phyloP scores from a whole-genome alignment of 495 filamentous ascomycete genomes.

The Pyrenopolyporus hunteri region DNA sequence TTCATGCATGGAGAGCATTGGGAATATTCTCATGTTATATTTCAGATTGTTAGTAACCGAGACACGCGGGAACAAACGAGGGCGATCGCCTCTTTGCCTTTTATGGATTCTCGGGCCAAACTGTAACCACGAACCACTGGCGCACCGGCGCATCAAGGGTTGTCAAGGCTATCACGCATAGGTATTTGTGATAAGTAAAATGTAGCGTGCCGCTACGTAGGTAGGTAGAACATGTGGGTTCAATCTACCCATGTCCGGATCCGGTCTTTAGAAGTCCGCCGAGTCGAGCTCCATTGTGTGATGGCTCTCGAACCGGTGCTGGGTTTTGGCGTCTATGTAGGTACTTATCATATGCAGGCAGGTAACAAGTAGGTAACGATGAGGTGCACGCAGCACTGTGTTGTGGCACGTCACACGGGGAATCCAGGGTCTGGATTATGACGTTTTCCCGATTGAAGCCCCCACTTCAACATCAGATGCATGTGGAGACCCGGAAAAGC shows the following conservation, averaged over 20 bases:
- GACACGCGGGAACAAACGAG: constrained; percentile 30
- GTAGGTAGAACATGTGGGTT: constrained; percentile 20
- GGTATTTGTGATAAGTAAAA: constrained; percentile 17
- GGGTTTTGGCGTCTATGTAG: too few relatives aligned
- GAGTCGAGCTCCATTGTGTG: constrained; percentile 23
- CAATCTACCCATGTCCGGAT: constrained; percentile 24
- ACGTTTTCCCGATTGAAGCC: constrained; percentile 37
- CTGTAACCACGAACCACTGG: constrained; percentile 4
- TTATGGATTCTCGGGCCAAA: constrained; percentile 14
- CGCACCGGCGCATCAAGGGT: too few relatives aligned
- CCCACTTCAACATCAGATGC: constrained; percentile 37
- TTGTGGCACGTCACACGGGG: constrained; percentile 38
- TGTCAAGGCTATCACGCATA: constrained; percentile 19
- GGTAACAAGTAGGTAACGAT: constrained; percentile 3
- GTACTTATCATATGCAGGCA: not conserved
- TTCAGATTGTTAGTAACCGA: constrained; percentile 28
- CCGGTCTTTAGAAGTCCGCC: constrained; percentile 11
- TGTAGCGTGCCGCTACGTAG: constrained; percentile 22
- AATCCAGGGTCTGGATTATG: constrained; percentile 38
- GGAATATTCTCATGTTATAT: constrained; percentile 13
- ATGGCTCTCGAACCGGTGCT: constrained; percentile 10
- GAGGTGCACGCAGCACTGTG: constrained; percentile 28
- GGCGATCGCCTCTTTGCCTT: constrained; percentile 21
- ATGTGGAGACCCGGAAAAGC: constrained; percentile 39
- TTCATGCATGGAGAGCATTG: constrained; percentile 4